A percentile compares a stretch with the other conserved stretches of the same genome.
phyloP scores from a whole-genome alignment of 2,329 filamentous ascomycete genomes.

The Sporothrix luriei region DNA sequence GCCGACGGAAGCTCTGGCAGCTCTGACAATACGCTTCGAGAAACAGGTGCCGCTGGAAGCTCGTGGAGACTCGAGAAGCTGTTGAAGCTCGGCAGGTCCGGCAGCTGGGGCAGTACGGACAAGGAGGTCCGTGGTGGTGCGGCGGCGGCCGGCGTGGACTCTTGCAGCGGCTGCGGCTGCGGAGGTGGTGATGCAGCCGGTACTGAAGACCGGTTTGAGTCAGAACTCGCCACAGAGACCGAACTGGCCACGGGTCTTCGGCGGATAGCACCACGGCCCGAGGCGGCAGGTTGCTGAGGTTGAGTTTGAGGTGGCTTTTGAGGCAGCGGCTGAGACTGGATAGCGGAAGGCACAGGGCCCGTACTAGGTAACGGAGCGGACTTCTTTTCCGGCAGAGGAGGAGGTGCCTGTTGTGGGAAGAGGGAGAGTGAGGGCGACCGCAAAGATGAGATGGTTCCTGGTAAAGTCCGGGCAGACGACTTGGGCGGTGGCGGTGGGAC shows the following conservation, averaged over 20 bases:
- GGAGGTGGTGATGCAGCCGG: neutral
- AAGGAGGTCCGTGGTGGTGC: neutral
- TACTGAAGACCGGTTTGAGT: neutral
- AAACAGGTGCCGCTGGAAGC: neutral
- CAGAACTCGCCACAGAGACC: conserved; percentile 21
- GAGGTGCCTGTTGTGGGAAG: conserved; percentile 23
- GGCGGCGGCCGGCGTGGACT: neutral
- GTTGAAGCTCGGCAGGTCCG: conserved; percentile 27
- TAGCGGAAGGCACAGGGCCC: neutral
- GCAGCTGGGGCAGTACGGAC: conserved; percentile 18
- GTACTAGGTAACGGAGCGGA: neutral
- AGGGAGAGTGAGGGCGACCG: conserved; percentile 10
- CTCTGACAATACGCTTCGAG: neutral
- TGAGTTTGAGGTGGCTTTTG: neutral
- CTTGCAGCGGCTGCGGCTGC: neutral
- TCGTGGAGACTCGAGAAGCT: conserved; percentile 4
- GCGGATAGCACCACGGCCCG: conserved; percentile 24
- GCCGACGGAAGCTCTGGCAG: conserved; percentile 13
- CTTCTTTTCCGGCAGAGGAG: conserved; percentile 12
- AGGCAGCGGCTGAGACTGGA: neutral
- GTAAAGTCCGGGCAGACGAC: conserved; percentile 23
- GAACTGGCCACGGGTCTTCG: conserved; percentile 24
- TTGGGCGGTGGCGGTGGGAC: conserved; percentile 24
- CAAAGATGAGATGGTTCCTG: conserved; percentile 27
- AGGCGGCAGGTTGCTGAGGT: neutral